phyloP scores from a whole-genome alignment of 2,329 filamentous ascomycete species.

The Tolypocladium ovalisporum region DNA sequence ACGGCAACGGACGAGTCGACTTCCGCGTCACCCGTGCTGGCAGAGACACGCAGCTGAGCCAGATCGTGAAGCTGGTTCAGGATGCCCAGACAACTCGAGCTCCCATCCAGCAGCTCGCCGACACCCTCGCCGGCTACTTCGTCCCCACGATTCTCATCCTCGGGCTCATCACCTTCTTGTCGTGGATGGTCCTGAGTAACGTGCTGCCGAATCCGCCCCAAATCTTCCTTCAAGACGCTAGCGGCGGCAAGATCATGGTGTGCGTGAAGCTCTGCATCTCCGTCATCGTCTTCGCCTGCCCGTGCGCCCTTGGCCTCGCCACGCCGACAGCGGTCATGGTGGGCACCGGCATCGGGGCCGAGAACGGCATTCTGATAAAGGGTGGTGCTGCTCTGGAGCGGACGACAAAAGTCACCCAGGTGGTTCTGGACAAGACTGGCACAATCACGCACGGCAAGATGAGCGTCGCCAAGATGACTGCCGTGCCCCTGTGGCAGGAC shows the following conservation, averaged over 20 bases:
- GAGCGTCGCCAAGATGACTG: slow-evolving; percentile 66
- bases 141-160: slow-evolving; percentile 81
- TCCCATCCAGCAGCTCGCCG: slow-evolving; percentile 87
- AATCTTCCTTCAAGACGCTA: slow-evolving; percentile 71
- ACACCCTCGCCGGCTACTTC: slow-evolving; percentile 86
- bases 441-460: slow-evolving; percentile 93
- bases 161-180: slow-evolving; percentile 73
- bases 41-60: slow-evolving; percentile 90
- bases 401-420: slow-evolving; percentile 78
- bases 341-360: slow-evolving; percentile 89
- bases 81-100: slow-evolving; percentile 91
- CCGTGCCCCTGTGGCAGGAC: slow-evolving; percentile 58
- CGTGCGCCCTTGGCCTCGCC: slow-evolving; percentile 88
- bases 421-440: slow-evolving; percentile 93
- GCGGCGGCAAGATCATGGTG: slow-evolving; percentile 89
- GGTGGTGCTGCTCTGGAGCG: slow-evolving; percentile 86
- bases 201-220: slow-evolving; percentile 71
- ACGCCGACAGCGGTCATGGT: slow-evolving; percentile 99
- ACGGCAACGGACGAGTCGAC: slow-evolving; percentile 82
- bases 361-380: slow-evolving; percentile 96
- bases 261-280: slow-evolving; percentile 97
- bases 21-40: slow-evolving; percentile 88
- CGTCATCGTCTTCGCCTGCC: slow-evolving; percentile 95
- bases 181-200: slow-evolving; percentile 94
- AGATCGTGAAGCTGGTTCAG: slow-evolving; percentile 97